Base-by-base conservation (phyloP, 306 rosid species). In the Rubus parviflorus region DNA sequence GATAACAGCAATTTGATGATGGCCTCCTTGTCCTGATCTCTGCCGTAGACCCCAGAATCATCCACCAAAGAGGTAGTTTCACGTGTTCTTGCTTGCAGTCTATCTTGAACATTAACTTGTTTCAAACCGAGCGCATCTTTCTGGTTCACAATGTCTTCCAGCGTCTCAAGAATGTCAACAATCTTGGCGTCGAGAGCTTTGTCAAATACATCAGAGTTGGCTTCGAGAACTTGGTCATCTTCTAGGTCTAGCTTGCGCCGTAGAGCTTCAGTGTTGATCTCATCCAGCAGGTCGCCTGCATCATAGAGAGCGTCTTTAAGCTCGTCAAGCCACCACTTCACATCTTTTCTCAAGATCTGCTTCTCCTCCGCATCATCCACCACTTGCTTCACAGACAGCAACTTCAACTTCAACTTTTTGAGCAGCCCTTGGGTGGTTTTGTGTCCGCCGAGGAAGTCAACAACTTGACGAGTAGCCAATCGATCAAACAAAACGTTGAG, bases 281-380 rank as follows among this genome's bases (percentile, higher is more conserved):
- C 84, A 78, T 86, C 89, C 40, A 86, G 45, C 48, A 86, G 12
- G 51, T 70, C 76, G 17, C 83, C 83, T 6, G 81, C 81, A 2
- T 52, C 66, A 35, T 54, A 66, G 1, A 75, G 64, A 13, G 38
- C 60, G 30, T 25, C 30, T 25, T 25, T 25, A 25, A 25, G 30
- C 30, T 25, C 30, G 30, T 25, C 30, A 25, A 25, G 30, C 30
- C 30, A 25, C 1, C 20, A 43, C 71, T 48, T 80, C 5, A 85
- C 78, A 8, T 41, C 45, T 3, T 68, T 49, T 51, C 3, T 75
- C n/a, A 22, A 9, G 22, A 73, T 77, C 19, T 86, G 86, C 54
- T 22, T 86, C 65, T 72, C 77, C 68, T 85, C 84, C 20, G 86
- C 83, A 58, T 86, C 89, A 5, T 77, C 73, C 22, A 86, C 54